Evolutionary conservation across 169 alveolate species (phyloP).

Genomic region (Cryptosporidium sp.): DNA sequence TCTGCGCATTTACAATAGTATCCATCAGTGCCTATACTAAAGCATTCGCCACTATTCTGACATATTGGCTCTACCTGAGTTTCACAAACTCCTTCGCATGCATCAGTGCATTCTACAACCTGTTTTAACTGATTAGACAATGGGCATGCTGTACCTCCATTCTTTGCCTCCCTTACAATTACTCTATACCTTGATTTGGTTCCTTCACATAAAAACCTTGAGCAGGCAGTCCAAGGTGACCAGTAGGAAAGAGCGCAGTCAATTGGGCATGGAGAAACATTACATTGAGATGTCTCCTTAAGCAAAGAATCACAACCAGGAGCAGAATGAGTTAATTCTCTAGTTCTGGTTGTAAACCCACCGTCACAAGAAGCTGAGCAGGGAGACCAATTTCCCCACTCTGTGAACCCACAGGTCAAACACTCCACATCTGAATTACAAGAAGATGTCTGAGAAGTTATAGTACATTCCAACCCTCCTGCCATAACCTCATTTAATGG

Average conservation of each 20-base stretch:
- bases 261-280: conserved; percentile 52
- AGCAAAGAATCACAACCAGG: conserved; percentile 45
- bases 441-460: conserved; percentile 42
- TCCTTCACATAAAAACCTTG: conserved; percentile 40
- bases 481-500: conserved; percentile 74
- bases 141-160: conserved; percentile 62
- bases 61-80: conserved; percentile 18
- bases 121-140: conserved; percentile 43
- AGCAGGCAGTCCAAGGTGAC: conserved; percentile 66
- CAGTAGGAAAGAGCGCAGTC: conserved; percentile 45
- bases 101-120: conserved; percentile 21
- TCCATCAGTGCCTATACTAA: conserved; percentile 28
- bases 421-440: conserved; percentile 63
- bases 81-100: conserved; percentile 43
- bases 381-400: conserved; percentile 54
- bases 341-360: conserved; percentile 49
- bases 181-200: conserved; percentile 70
- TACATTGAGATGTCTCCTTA: conserved; percentile 31
- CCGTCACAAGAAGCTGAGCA: conserved; percentile 72
- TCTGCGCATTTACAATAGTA: conserved; percentile 47
- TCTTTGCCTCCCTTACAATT: conserved; percentile 24
- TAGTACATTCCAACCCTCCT: conserved; percentile 69
- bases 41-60: conserved; percentile 55
- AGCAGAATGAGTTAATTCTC: conserved; percentile 19
- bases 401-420: conserved; percentile 36